phyloP scores from a whole-genome alignment of 2,329 filamentous ascomycete species.

The Aspergillus proliferans region DNA sequence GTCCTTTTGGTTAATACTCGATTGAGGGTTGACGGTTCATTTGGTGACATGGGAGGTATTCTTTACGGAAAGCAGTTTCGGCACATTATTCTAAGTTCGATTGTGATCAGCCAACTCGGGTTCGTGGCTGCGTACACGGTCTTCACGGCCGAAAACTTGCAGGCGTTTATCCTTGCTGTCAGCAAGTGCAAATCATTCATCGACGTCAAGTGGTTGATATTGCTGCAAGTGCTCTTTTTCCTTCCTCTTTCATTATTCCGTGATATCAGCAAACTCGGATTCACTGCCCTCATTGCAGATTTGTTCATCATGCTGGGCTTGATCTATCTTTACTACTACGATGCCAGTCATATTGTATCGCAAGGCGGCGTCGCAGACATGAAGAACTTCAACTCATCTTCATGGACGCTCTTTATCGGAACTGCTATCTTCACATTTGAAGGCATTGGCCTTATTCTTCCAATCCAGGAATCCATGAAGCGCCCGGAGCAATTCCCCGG shows the following conservation, averaged over 20 bases:
- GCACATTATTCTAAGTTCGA: conserved; percentile 77
- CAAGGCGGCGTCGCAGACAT: conserved; percentile 75
- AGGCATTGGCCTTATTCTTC: conserved; percentile 93
- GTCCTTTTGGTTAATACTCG: conserved; percentile 85
- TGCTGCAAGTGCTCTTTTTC: conserved; percentile 95
- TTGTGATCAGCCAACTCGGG: conserved; percentile 91
- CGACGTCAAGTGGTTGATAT: conserved; percentile 79
- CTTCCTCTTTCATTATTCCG: conserved; percentile 86
- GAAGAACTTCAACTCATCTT: conserved; percentile 77
- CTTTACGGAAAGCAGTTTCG: conserved; percentile 90
- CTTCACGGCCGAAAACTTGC: conserved; percentile 91
- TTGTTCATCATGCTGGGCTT: conserved; percentile 89
- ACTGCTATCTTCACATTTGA: conserved; percentile 99
- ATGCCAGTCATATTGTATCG: conserved; percentile 74
- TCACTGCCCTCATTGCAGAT: conserved; percentile 88
- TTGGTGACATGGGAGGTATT: conserved; percentile 90
- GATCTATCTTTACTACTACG: conserved; percentile 92
- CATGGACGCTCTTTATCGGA: conserved; percentile 97
- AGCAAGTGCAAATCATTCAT: conserved; percentile 80
- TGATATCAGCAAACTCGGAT: conserved; percentile 95
- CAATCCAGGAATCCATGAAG: conserved; percentile 96
- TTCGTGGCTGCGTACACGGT: conserved; percentile 95
- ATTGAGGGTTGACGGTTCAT: conserved; percentile 82
- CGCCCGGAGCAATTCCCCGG: conserved; percentile 82
- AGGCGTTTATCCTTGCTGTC: conserved; percentile 89